Conservation (phyloP, 176 grass and related monocot genomes). For the Raddia guianensis region DNA sequence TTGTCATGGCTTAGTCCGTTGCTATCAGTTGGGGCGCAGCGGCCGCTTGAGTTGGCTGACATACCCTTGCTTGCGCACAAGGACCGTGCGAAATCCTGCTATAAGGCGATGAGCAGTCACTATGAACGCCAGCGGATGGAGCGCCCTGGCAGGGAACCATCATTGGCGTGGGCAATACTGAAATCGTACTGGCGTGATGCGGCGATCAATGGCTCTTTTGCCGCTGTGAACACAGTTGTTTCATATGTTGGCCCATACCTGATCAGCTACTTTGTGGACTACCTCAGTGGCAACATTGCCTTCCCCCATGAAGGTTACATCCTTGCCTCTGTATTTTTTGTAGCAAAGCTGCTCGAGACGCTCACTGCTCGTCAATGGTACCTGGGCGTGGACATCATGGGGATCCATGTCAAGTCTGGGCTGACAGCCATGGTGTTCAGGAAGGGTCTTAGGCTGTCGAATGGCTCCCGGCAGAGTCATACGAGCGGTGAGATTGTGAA, state of each 20-base stretch:
- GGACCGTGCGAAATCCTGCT: slow-evolving; percentile 82
- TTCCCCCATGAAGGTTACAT: slow-evolving; percentile 93
- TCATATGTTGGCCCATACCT: slow-evolving; percentile 91
- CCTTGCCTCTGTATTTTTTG: slow-evolving; percentile 81
- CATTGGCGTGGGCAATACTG: slow-evolving; percentile 69
- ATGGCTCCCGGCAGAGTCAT: slow-evolving; percentile 76
- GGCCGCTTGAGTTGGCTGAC: slow-evolving; percentile 79
- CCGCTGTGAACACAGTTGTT: slow-evolving; percentile 76
- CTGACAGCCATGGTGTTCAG: slow-evolving; percentile 92
- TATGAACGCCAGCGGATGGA: slow-evolving; percentile 69
- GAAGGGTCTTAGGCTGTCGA: slow-evolving; percentile 88
- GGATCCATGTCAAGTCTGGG: slow-evolving; percentile 95
- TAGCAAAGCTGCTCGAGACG: slow-evolving; percentile 77
- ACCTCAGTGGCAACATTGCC: slow-evolving; percentile 84
- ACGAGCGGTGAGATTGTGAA: slow-evolving; percentile 97
- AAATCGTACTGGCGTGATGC: slow-evolving; percentile 84
- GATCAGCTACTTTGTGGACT: slow-evolving; percentile 94
- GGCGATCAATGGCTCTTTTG: slow-evolving; percentile 65
- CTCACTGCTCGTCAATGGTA: slow-evolving; percentile 94
- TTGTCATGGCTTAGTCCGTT: slow-evolving; percentile 74
- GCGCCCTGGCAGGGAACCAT: slow-evolving; percentile 47
- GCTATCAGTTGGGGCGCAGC: slow-evolving; percentile 66
- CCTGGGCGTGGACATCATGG: slow-evolving; percentile 93
- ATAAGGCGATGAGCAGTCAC: slow-evolving; percentile 70
- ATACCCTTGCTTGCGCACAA: slow-evolving; percentile 77